These are phyloP conservation scores for Colletotrichum godetiae DNA, from an alignment of 2,329 filamentous ascomycete species.

Conservation along the genomic window DNA sequence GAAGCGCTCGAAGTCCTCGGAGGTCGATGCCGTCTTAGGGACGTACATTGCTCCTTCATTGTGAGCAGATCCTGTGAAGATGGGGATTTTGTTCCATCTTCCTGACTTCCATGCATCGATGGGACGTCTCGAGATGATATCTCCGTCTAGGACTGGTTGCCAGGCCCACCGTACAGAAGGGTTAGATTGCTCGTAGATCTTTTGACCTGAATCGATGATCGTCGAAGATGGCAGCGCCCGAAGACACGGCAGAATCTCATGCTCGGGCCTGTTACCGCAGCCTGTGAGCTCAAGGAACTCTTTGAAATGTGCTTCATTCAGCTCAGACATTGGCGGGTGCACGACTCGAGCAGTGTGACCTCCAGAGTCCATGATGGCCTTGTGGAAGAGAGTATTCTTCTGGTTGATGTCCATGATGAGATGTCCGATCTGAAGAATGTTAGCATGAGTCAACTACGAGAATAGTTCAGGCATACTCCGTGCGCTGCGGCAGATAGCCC, in stretches of 20 bases:
- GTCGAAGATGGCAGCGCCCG: slow-evolving; percentile 40
- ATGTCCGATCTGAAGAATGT: slow-evolving; percentile 40
- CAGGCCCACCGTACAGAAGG: slow-evolving; percentile 46
- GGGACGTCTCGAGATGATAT: slow-evolving; percentile 44
- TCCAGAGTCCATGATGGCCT: slow-evolving; percentile 46
- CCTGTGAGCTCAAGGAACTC: slow-evolving; percentile 45
- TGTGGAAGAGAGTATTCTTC: slow-evolving; percentile 45
- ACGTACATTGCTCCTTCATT: slow-evolving; percentile 47
- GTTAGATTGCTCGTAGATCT: slow-evolving; percentile 42
- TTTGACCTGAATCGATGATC: slow-evolving; percentile 42
- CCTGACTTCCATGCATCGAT: slow-evolving; percentile 47
- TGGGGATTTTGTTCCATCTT: slow-evolving; percentile 45
- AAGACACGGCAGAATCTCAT: slow-evolving; percentile 42
- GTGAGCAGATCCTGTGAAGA: slow-evolving; percentile 43
- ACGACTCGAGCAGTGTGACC: slow-evolving; percentile 44
- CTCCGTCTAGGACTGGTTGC: slow-evolving; percentile 45
- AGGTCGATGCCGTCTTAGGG: slow-evolving; percentile 16
- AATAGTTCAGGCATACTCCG: slow-evolving; percentile 35
- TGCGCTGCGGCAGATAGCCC: slow-evolving; percentile 53
- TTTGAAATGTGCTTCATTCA: slow-evolving; percentile 44
- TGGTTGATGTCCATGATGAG: slow-evolving; percentile 47
- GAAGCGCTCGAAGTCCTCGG: slow-evolving; percentile 41
- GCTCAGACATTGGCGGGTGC: slow-evolving; percentile 40
- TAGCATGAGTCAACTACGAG: neutral
- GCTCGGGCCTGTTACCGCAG: slow-evolving; percentile 32